Evolutionary conservation across 1,139 yeast species (phyloP), one percentile per base, ranked within the genome.

Genomic region (Spathaspora sp.): DNA sequence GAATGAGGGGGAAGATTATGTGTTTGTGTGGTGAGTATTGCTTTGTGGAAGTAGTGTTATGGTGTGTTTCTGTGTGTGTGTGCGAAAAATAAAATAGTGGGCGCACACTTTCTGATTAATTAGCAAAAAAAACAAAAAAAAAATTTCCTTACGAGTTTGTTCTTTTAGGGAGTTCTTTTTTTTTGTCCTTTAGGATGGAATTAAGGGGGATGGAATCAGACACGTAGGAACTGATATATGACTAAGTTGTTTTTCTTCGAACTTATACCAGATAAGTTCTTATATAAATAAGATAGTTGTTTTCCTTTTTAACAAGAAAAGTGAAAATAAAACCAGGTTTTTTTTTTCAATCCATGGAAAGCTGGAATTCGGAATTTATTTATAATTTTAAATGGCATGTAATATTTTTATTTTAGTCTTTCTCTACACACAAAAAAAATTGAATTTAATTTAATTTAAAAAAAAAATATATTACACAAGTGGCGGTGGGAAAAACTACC

Each of bases 241-340:
- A 31, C 36, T 31, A 15, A 15, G 15, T 29, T 31, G 36, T 17
- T 31, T 31, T 31, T 31, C 4, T 31, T 15, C 3, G 36, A 31
- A 31, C 36, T 31, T 31, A 31, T 31, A 15, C 36, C 36, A 31
- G 36, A 31, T 31, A 31, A 31, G 36, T 31, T 31, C 36, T 31
- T 10, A n/a, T n/a, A n/a, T n/a, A 10, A 26, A 26, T 3, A 6
- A 8, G 29, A 10, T 9, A 26, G 29, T 26, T 8, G 3, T n/a
- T 31, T 15, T n/a, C n/a, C n/a, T n/a, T 31, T 31, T n/a, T 15
- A 31, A 31, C 18, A n/a, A 9, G n/a, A n/a, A n/a, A n/a, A n/a
- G 2, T 15, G 18, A 31, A 31, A 15, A 15, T 4, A 13, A 13
- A 31, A 7, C 10, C 17, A 31, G 18, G 15, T 13, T 15, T 31